These are phyloP conservation scores for Backusella parvicylindrica DNA, from an alignment of 192 early-diverging fungal genomes.

Conservation along the genomic window DNA sequence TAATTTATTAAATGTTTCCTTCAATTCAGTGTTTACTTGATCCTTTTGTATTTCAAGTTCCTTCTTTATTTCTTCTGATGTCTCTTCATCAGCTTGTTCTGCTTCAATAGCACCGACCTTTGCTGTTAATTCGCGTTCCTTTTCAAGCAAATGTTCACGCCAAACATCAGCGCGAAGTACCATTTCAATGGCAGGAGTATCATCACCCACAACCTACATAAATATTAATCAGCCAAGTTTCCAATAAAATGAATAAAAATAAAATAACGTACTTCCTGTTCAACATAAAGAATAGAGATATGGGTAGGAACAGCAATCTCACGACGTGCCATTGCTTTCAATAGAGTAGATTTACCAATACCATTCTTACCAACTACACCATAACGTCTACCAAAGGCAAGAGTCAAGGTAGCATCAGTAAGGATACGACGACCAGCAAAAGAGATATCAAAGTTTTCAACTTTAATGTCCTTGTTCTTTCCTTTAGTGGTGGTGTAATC, in stretches of 20 bases:
- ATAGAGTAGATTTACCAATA: constrained; percentile 82
- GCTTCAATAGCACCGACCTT: constrained; percentile 52
- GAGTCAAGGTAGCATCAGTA: constrained; percentile 74
- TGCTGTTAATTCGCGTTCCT: constrained; percentile 68
- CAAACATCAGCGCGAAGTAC: constrained; percentile 93
- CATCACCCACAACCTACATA: constrained; percentile 82
- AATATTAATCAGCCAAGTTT: neutral
- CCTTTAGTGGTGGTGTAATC: constrained; percentile 75
- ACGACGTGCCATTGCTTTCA: constrained; percentile 74
- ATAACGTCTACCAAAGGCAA: constrained; percentile 90
- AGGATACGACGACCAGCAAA: constrained; percentile 94
- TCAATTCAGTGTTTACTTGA: constrained; percentile 55
- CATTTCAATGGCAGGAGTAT: constrained; percentile 79
- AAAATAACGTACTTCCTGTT: constrained; percentile 76
- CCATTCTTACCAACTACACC: constrained; percentile 94
- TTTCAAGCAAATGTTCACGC: constrained; percentile 84
- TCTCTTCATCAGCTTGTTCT: constrained; percentile 45
- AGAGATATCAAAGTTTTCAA: constrained; percentile 96
- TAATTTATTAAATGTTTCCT: constrained; percentile 81
- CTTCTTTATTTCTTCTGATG: constrained; percentile 49
- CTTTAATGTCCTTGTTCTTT: constrained; percentile 92
- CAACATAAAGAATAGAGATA: constrained; percentile 94
- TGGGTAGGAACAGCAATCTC: constrained; percentile 88
- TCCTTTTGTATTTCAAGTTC: constrained; percentile 53
- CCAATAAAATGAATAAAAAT: neutral